Evolutionary conservation across 2,329 filamentous ascomycete species (phyloP).

Genomic region (Colletotrichum theobromicola): DNA sequence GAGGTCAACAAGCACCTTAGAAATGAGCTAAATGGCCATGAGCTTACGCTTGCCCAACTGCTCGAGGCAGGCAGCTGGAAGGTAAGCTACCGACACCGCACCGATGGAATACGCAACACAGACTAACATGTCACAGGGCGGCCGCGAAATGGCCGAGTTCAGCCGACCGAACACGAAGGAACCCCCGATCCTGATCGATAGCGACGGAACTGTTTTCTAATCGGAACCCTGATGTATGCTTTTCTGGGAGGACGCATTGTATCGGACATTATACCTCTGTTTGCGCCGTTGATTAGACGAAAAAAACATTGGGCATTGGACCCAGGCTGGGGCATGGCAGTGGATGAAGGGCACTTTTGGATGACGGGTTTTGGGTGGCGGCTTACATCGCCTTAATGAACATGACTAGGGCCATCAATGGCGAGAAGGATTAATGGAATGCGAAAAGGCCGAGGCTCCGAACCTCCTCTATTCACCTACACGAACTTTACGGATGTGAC

Average conservation of each 20-base stretch:
- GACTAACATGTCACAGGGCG: slow-evolving; percentile 62
- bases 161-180: slow-evolving; percentile 95
- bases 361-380: not conserved
- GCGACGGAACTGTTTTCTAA: slow-evolving; percentile 95
- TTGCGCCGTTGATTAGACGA: slow-evolving; percentile 4
- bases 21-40: slow-evolving; percentile 66
- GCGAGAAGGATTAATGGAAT: not conserved
- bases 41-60: slow-evolving; percentile 84
- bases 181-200: slow-evolving; percentile 94
- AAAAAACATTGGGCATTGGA: not conserved
- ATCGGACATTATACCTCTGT: slow-evolving; percentile 18
- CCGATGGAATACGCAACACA: not conserved
- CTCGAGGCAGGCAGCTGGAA: slow-evolving; percentile 98
- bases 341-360: not conserved
- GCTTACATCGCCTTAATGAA: slow-evolving; percentile 11
- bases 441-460: not conserved
- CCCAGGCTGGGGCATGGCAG: not conserved
- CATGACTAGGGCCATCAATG: not conserved
- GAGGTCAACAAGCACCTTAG: slow-evolving; percentile 64
- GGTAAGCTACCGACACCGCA: slow-evolving; percentile 56
- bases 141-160: slow-evolving; percentile 93
- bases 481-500: not conserved
- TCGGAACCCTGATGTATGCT: not conserved
- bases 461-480: not conserved
- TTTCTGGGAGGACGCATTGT: slow-evolving; percentile 7